Evolutionary conservation across 1,284 basidiomycete genomes (phyloP).

Genomic region (Ustilago cynodontis): DNA sequence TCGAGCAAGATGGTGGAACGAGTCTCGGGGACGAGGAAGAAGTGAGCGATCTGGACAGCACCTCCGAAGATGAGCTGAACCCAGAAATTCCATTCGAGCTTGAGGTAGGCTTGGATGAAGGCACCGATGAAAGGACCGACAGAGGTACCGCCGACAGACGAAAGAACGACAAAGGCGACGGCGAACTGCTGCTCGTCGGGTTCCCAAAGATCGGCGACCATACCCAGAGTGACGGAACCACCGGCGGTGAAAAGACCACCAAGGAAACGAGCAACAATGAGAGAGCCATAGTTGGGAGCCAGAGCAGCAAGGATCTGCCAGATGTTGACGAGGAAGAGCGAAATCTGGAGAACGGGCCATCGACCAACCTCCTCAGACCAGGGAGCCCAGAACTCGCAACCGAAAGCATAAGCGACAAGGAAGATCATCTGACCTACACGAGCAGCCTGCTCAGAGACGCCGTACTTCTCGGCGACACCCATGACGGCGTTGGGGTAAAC

Average conservation of each 20-base stretch:
- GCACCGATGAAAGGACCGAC: slow-evolving; percentile 67
- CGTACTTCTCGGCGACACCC: slow-evolving; percentile 65
- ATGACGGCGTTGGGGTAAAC: slow-evolving; percentile 69
- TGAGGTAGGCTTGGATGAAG: slow-evolving; percentile 52
- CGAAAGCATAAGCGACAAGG: slow-evolving; percentile 71
- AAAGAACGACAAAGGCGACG: slow-evolving; percentile 68
- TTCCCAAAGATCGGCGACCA: slow-evolving; percentile 70
- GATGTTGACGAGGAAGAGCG: slow-evolving; percentile 69
- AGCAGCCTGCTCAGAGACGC: slow-evolving; percentile 70
- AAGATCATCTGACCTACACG: slow-evolving; percentile 71
- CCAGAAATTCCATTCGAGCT: slow-evolving; percentile 70
- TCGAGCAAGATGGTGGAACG: slow-evolving; percentile 71
- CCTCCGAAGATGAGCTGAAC: slow-evolving; percentile 71
- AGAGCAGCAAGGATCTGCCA: slow-evolving; percentile 66
- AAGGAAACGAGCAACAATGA: slow-evolving; percentile 68
- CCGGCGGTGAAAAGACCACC: slow-evolving; percentile 70
- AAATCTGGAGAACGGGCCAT: slow-evolving; percentile 66
- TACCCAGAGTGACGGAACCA: slow-evolving; percentile 72
- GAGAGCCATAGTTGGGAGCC: slow-evolving; percentile 66
- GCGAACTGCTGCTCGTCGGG: slow-evolving; percentile 69
- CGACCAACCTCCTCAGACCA: slow-evolving; percentile 70
- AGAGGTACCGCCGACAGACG: slow-evolving; percentile 65
- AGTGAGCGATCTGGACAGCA: slow-evolving; percentile 70
- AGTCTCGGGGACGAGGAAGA: slow-evolving; percentile 71
- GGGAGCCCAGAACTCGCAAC: slow-evolving; percentile 69